Evolutionary conservation across 176 grass and related monocot species (phyloP), one percentile per base, ranked within the genome.

Genomic region (Bolboschoenus planiculmis): DNA sequence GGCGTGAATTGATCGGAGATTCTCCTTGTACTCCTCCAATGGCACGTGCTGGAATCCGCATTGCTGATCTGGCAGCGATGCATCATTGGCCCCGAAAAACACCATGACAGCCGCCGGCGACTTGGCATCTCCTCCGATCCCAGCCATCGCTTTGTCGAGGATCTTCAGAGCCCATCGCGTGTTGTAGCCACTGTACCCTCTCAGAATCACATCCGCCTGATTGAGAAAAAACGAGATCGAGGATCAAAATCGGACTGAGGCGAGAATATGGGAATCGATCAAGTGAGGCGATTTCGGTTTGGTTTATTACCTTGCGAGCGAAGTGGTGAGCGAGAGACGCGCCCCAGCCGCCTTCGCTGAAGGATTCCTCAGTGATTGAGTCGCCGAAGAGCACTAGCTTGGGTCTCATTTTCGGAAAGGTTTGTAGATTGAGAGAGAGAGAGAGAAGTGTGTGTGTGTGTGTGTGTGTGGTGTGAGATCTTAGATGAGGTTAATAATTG

Each of bases 31-130:
- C 87, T 98, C 95, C 0, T 76, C 55, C 1, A 95, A 60, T 29
- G 95, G 92, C 26, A 95, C 95, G 85, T 98, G 84, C 90, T 91
- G 92, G 75, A 87, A 90, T 56, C 81, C 85, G 87, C 80, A 66
- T 42, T 1, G 7, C 71, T 68, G 85, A 24, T 95, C 89, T 3
- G 90, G 84, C 30, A 98, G 84, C 47, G 75, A 73, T 14, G 95
- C 95, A 83, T 98, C 95, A 66, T 98, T 98, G 81, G 92, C 89
- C 42, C 92, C 92, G 81, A 98, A 98, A 81, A 98, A 98, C 24
- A 98, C 82, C 54, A 87, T 90, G 36, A 90, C 76, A 13, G 86
- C 95, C 15, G 86, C 90, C 59, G 95, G 95, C 10, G 88, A 61
- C 2, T 36, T 54, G 1, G 7, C 57, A 10, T 33, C 77, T 29